Base-by-base conservation (phyloP, 805 yeast species). In the Candida suzukii region DNA sequence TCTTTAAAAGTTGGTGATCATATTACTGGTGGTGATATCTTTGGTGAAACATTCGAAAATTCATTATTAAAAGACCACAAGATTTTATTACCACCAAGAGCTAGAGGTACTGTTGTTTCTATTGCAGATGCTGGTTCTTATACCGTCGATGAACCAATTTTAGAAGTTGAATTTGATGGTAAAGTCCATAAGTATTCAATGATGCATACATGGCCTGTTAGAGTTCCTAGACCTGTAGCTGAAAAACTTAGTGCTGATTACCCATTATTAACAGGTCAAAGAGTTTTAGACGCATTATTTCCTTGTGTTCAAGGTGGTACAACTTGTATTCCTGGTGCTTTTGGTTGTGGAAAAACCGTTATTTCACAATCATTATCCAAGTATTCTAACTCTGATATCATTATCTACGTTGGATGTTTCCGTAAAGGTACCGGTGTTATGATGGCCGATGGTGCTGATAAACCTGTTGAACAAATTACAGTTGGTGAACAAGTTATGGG, bases 301-400 rank as follows among this genome's bases (percentile, higher is more conserved):
- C 99, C 99, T 37, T 85, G 95, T 79, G 99, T 93, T 55, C 99
- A 93, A 74, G 99, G 99, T 71, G 99, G 99, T 73, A 93, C 99
- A 31, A 93, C 99, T 28, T 95, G 99, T 83, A 93, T 93, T 64
- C 99, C 99, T 37, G 99, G 99, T 70, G 99, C 99, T 49, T 93
- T 93, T 57, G 99, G 99, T 50, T 93, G 98, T 70, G 99, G 99
- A 67, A 93, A 90, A 65, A 91, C 99, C 12, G 99, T 91, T 57
- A 91, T 91, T 63, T 91, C 99, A 24, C 99, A 91, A 71, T 88
- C 98, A 1, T 74, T 93, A 62, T 91, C 98, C 50, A 93, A 93
- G 67, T 93, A 81, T 70, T 93, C 99, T 45, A 93, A 93, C 76
- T 93, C 98, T 18, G 99, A 93, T 65, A 84, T 88, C 43, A 93